Evolutionary conservation across 1,284 basidiomycete species (phyloP), one percentile per base, ranked within the genome.

Genomic region (Anthracocystis panici-leucophaei): DNA sequence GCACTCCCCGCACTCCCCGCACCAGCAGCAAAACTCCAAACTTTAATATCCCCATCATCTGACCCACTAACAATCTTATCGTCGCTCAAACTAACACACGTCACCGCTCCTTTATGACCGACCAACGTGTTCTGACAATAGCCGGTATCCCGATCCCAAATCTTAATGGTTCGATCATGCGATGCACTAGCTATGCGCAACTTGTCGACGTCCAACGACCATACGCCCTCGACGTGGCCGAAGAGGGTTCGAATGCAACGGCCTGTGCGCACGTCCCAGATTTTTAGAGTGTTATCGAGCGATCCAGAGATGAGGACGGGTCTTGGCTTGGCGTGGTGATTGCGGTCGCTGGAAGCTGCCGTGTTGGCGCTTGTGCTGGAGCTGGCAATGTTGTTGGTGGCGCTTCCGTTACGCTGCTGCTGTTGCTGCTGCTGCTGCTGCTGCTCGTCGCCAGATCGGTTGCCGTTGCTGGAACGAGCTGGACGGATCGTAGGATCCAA

Each of bases 41-140:
- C 76, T 42, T 77, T 77, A 14, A 95, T 86, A 72, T 92, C 90
- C 12, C 91, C 90, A 80, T 97, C 94, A 85, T 97, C 96, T 66
- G 93, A 93, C 2, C 95, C 96, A 31, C 93, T 95, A 7, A 98
- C 91, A 65, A 98, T 93, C 87, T 95, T 95, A 86, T 97, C 95
- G 85, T 98, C 96, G 1, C 92, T 93, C 3, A 99, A 88, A 33
- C 91, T 91, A 38, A 98, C 87, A 79, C 93, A 94, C 20, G 93
- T 97, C 51, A 98, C 95, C 3, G 96, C 94, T 31, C 93, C 95
- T 51, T 93, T 90, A 85, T 99, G 97, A 1, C 95, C 96, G 20
- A 97, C 93, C 5, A 99, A 89, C 1, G 97, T 99, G 56, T 93
- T 90, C 20, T 91, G 91, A 80, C 95, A 97, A 64, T 89, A 89